Evolutionary conservation across 306 rosid species (phyloP), one percentile per base, ranked within the genome.

Genomic region (Luffa aegyptiaca): DNA sequence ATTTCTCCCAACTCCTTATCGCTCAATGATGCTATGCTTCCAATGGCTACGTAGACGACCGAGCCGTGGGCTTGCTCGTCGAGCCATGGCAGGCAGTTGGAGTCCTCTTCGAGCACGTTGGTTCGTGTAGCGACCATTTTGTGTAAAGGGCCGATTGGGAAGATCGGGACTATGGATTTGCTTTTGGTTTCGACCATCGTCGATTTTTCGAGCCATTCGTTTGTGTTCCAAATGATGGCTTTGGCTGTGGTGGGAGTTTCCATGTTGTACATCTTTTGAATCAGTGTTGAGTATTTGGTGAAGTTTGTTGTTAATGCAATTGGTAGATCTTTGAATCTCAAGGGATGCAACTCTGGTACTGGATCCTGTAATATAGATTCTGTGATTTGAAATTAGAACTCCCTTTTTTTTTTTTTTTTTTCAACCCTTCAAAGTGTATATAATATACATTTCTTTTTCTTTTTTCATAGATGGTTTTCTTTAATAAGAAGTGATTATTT

Each of bases 101-200:
- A n/a, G 72, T 88, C 93, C 66, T 83, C 85, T 10, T 83, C 35
- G 18, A 90, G 51, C 21, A 85, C 86, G 83, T 85, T 87, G 35
- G 69, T 72, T 10, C 79, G 61, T 46, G 68, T 49, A 18, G 87
- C 14, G 12, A 81, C 44, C 45, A 58, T 75, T 58, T 79, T 87
- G 79, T 91, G 92, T 18, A 93, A 76, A 49, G 96, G 97, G 21
- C 97, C 92, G 0, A 93, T 81, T 6, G 91, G 86, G 80, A 86
- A 93, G 42, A 88, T 14, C 6, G 90, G 95, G 64, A 83, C 33
- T 88, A 41, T 72, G 42, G 57, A 72, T 45, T 72, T 72, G 21
- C n/a, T 72, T 72, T 31, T 31, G 59, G 48, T 48, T 72, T 72
- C 13, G 8, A 41, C 42, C 3, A 72, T 13, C 0, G 13, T 48